Evolutionary conservation across 208 protist genomes (phyloP).

Genomic region (Acanthamoeba triangularis): DNA sequence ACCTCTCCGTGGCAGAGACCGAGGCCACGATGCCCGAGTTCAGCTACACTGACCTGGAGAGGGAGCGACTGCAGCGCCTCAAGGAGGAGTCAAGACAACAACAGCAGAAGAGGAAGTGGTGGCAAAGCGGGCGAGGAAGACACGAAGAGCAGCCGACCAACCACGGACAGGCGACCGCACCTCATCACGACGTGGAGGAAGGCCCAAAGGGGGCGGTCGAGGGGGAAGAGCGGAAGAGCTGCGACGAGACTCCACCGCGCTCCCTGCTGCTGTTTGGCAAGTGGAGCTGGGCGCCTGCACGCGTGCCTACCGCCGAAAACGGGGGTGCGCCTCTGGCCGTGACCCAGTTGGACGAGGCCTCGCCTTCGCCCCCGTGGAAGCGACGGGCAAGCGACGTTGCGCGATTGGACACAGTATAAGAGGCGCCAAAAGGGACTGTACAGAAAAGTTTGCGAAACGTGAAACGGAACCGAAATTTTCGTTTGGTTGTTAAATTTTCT

Average conservation of each 20-base stretch:
- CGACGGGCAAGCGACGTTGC: neutral
- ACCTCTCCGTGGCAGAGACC: neutral
- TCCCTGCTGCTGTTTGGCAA: neutral
- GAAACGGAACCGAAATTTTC: too few species aligned
- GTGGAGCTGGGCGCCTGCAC: neutral
- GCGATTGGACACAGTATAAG: too few species aligned
- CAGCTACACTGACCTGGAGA: neutral
- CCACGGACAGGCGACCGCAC: neutral
- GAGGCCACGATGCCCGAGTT: neutral
- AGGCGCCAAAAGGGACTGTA: too few species aligned
- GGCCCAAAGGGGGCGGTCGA: neutral
- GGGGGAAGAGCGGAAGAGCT: neutral
- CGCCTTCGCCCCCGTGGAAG: neutral
- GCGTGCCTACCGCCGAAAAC: too few species aligned
- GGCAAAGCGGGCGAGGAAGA: neutral
- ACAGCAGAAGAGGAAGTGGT: neutral
- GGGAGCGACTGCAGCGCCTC: neutral
- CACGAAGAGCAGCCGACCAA: neutral
- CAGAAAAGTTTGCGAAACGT: too few species aligned
- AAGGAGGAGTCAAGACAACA: neutral
- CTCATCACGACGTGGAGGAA: neutral
- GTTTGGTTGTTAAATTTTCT: too few species aligned
- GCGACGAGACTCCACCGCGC: neutral
- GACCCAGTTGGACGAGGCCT: neutral
- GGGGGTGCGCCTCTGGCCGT: neutral